These are phyloP conservation scores for Diaporthe ilicicola DNA, from an alignment of 2,329 filamentous ascomycete genomes.

Conservation along the genomic window DNA sequence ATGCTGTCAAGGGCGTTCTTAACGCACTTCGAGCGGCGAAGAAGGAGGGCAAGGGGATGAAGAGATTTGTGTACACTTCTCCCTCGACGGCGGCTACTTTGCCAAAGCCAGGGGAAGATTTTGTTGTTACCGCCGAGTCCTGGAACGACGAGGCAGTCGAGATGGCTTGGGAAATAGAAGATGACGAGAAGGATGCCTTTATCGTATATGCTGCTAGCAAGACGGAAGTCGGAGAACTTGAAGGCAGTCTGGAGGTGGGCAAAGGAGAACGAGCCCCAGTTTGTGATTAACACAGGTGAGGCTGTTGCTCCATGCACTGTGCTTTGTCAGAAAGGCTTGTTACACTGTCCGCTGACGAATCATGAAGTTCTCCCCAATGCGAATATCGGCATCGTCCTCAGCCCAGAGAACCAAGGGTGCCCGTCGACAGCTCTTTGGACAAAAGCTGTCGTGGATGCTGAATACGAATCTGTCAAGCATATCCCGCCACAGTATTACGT, in stretches of 20 bases:
- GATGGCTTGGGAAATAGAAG: background rate
- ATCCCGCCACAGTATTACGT: slow-evolving; percentile 50
- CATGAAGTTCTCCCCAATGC: slow-evolving; percentile 1
- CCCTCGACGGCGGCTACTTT: background rate
- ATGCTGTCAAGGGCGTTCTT: slow-evolving; percentile 1
- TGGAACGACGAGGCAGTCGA: slow-evolving; percentile 39
- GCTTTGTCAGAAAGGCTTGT: background rate
- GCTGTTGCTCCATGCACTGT: slow-evolving; percentile 12
- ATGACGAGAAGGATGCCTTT: background rate
- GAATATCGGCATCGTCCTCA: slow-evolving; percentile 2
- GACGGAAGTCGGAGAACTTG: slow-evolving; percentile 1
- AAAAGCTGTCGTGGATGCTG: slow-evolving; percentile 1
- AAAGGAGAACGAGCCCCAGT: slow-evolving; percentile 1
- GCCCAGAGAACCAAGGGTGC: slow-evolving; percentile 14
- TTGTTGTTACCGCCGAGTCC: slow-evolving; percentile 42
- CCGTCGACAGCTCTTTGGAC: background rate
- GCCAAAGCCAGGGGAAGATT: slow-evolving; percentile 40
- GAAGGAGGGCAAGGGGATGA: background rate
- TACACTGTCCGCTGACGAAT: background rate
- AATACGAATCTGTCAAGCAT: background rate
- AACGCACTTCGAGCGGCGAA: slow-evolving; percentile 5
- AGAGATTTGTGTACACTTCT: slow-evolving; percentile 23
- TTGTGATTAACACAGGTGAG: slow-evolving; percentile 34
- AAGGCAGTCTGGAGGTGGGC: slow-evolving; percentile 12
- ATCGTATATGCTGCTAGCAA: slow-evolving; percentile 23